Conservation (phyloP, 352 stramenopile species). For the Phytopythium litorale region DNA sequence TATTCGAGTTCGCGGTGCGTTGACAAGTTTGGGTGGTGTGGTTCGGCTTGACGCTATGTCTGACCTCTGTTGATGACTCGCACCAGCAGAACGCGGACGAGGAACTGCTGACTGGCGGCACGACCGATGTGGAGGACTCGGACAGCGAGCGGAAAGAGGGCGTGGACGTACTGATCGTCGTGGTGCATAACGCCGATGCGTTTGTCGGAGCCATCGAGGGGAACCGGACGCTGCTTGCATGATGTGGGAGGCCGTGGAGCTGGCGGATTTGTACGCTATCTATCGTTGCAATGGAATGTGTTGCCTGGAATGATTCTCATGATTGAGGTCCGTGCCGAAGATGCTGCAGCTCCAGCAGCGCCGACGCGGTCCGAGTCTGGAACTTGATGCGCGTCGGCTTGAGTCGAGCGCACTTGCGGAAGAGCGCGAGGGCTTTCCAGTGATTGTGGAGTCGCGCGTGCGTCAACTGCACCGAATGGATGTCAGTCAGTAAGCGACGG, state of each 20-base stretch:
- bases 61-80: neutral
- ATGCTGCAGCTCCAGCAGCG: constrained; percentile 35
- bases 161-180: constrained; percentile 4
- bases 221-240: neutral
- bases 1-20: constrained; percentile 76
- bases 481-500: neutral
- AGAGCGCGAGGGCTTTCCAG: constrained; percentile 43
- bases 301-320: neutral
- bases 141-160: neutral
- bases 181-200: constrained; percentile 4
- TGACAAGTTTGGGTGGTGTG: neutral
- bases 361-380: constrained; percentile 39
- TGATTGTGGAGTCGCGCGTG: constrained; percentile 22
- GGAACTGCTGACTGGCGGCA: constrained; percentile 2
- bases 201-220: neutral
- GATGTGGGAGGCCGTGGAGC: neutral
- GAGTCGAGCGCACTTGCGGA: constrained; percentile 36
- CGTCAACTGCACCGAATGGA: constrained; percentile 28
- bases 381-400: constrained; percentile 43
- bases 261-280: constrained; percentile 1
- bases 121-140: constrained; percentile 3
- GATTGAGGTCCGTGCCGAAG: neutral
- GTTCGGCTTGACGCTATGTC: neutral
- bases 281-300: neutral
- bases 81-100: neutral